Base-by-base conservation (phyloP, 202 grass and related monocot genomes). In the Setaria italica region DNA sequence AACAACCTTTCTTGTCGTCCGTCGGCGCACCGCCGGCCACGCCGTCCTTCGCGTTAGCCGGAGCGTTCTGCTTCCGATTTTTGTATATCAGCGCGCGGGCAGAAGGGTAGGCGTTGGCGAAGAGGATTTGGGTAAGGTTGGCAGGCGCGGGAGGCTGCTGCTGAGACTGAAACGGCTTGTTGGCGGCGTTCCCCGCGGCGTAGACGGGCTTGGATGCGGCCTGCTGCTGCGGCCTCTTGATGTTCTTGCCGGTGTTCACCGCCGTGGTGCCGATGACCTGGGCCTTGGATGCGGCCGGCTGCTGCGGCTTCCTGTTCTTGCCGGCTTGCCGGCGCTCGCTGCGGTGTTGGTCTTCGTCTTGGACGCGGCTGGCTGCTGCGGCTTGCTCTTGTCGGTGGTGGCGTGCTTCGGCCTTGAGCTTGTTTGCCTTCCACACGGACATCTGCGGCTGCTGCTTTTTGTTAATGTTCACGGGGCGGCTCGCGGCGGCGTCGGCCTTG, bases 401-500 rank as follows among this genome's bases (percentile, higher is more conserved):
- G 67, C 39, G 39, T 5, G 39, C 39, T 12, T 43, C 39, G 9
- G 10, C 10, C 20, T 43, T 51, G 48, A 17, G 3, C 47, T 16
- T 19, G 8, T 54, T 35, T 5, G 71, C 71, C 71, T 54, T 74
- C 71, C 71, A 74, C 0, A 54, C 49, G 71, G 29, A 54, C 48
- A 20, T 32, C 49, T 54, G 48, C 15, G 71, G 71, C 71, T 35
- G 48, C 71, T 54, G 71, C 71, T 74, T 74, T 48, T 35, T 74
- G 49, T 74, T 74, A 4, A 74, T 55, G 71, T 54, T 74, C 48
- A 19, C 8, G 14, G 71, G 49, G 4, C 1, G 7, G 48, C 7
- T 20, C 1, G 49, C 71, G 7, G 30, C 47, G 70, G 46, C 42
- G 41, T 41, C 32, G 62, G 5, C 21, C 58, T 65, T 37, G 65